These are phyloP conservation scores for Sistotremastrum niveocremeum DNA, from an alignment of 768 basidiomycete genomes.

Conservation along the genomic window DNA sequence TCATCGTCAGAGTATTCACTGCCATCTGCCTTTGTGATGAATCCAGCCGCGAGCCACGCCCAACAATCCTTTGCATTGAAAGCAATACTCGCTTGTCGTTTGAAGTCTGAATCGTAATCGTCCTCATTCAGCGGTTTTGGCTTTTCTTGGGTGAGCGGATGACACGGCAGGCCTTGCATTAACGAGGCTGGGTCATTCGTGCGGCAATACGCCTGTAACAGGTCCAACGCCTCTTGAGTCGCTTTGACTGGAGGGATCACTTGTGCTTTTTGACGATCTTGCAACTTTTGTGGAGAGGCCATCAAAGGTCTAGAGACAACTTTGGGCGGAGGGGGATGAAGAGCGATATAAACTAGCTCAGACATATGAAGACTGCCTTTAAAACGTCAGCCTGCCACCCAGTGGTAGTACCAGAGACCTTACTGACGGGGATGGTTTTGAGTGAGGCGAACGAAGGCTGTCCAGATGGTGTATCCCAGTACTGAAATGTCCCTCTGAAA, in stretches of 20 bases:
- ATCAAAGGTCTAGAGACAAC: neutral
- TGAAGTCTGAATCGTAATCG: neutral
- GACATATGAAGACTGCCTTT: conserved; percentile 1
- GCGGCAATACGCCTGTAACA: conserved; percentile 1
- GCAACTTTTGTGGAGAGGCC: conserved; percentile 3
- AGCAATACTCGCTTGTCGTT: neutral
- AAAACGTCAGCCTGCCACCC: neutral
- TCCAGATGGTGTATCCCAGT: conserved; percentile 2
- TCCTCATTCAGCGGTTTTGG: neutral
- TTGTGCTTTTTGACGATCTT: conserved; percentile 2
- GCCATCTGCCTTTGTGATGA: neutral
- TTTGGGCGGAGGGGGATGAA: neutral
- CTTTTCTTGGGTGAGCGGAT: conserved; percentile 2
- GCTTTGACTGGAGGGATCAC: conserved; percentile 1
- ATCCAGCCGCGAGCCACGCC: conserved; percentile 1
- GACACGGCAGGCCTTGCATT: conserved; percentile 3
- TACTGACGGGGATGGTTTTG: conserved; percentile 5
- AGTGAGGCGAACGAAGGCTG: neutral
- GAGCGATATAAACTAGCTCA: conserved; percentile 4
- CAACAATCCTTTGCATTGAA: conserved; percentile 3
- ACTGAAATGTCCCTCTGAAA: conserved; percentile 5
- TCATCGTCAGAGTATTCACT: neutral
- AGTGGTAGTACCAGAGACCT: neutral
- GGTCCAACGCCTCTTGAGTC: neutral
- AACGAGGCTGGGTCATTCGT: conserved; percentile 2